Base-by-base conservation (phyloP, 345 rosid species). In the Populus euphratica region DNA sequence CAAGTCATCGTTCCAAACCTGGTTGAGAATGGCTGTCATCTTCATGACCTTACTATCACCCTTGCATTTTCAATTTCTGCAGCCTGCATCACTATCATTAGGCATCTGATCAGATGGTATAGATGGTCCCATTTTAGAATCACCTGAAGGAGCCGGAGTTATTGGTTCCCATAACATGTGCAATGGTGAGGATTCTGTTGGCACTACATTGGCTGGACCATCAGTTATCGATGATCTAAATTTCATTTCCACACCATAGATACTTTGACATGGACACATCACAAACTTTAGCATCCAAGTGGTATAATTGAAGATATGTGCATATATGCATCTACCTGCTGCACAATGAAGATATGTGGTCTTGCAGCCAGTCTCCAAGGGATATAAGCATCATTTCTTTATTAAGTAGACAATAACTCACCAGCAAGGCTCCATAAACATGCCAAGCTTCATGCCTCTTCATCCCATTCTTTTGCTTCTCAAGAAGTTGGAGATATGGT, bases 381-480 rank as follows among this genome's bases (percentile, higher is more conserved):
- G 73, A 61, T 73, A 67, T 25, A 76, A 77, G 69, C 69, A 63
- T 50, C 62, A 25, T 69, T 70, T 76, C 59, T 69, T 35, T 52
- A 76, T 35, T 16, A 38, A 18, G 36, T 25, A 31, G 36, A 80
- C 39, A 67, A 66, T 21, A 31, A 85, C 91, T 87, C 78, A 93
- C 98, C 91, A 91, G 76, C 81, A 93, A 80, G 44, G 96, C 97
- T 77, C 94, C 95, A 85, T 92, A 93, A 67, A 96, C 93, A 66
- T 86, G 97, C 97, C 98, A 92, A 71, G 97, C 98, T 86, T 96
- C 98, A 73, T 87, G 87, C 85, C 92, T 90, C 90, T 96, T 93
- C 81, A 89, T 80, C 86, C 87, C 95, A 82, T 93, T 96, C 85
- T 89, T 92, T 80, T 92, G 97, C 85, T 79, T 89, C 83, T 93